Evolutionary conservation across 2,329 filamentous ascomycete species (phyloP).

Genomic region (Venturia nashicola): DNA sequence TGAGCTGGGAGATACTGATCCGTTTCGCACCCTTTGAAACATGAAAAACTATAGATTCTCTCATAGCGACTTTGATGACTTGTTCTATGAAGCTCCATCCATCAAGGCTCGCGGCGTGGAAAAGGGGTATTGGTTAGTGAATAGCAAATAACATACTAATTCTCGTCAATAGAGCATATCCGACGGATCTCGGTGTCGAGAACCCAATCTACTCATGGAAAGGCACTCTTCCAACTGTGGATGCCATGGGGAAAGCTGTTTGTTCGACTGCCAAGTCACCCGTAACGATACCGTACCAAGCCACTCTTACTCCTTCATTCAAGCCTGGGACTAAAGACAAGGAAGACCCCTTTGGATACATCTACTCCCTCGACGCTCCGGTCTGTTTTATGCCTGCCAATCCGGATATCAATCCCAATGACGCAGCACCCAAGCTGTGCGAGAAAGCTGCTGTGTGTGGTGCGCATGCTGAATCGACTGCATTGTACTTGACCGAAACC

Average conservation of each 20-base stretch:
- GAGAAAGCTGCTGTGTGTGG: background rate
- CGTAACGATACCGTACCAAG: background rate
- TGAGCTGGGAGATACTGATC: no score
- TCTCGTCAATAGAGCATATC: constrained; percentile 1
- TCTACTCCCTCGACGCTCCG: background rate
- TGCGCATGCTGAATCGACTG: background rate
- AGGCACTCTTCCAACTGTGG: constrained; percentile 3
- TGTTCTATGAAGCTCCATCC: background rate
- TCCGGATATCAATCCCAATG: background rate
- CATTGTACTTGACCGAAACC: background rate
- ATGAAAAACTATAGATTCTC: no score
- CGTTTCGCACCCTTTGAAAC: no score
- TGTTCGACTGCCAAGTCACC: background rate
- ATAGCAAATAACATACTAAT: background rate
- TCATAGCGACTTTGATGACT: no score
- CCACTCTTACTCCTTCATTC: background rate
- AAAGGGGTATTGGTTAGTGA: no score
- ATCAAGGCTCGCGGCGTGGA: background rate
- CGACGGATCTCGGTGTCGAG: background rate
- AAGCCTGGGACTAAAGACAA: background rate
- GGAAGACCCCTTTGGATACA: background rate
- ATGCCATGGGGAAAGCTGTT: background rate
- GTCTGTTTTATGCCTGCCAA: background rate
- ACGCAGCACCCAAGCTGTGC: background rate
- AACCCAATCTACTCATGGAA: background rate